phyloP scores from a whole-genome alignment of 2,329 filamentous ascomycete species.

The Penicillium sumatraense region DNA sequence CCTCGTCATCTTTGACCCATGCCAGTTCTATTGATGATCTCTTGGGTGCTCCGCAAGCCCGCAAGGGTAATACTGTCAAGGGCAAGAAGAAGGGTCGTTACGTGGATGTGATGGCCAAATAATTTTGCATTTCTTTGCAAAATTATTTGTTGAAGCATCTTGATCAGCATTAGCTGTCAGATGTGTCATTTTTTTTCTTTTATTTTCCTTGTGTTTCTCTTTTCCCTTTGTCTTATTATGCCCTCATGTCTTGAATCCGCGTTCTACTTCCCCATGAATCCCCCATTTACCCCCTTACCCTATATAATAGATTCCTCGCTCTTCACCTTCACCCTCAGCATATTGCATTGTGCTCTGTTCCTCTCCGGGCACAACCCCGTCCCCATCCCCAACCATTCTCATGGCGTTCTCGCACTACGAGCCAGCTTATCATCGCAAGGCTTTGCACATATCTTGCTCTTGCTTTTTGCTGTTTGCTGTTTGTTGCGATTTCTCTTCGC shows the following conservation, averaged over 20 bases:
- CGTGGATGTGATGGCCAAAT: constrained; percentile 91
- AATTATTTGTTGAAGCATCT: not conserved
- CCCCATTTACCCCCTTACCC: constrained; percentile 9
- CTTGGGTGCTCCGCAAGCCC: constrained; percentile 72
- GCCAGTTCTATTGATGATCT: constrained; percentile 96
- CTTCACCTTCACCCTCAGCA: constrained; percentile 17
- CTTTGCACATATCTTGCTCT: constrained; percentile 29
- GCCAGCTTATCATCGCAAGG: constrained; percentile 15
- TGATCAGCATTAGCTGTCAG: constrained; percentile 1
- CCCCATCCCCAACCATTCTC: too few relatives aligned
- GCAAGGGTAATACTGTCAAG: constrained; percentile 67
- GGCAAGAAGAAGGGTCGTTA: constrained; percentile 86
- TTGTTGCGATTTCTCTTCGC: constrained; percentile 19
- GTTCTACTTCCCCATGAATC: constrained; percentile 9
- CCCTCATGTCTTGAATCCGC: constrained; percentile 15
- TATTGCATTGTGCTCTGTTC: constrained; percentile 22
- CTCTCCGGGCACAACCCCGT: constrained; percentile 10
- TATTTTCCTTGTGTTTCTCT: too few relatives aligned
- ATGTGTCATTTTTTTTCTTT: constrained; percentile 16
- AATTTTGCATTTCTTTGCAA: constrained; percentile 11
- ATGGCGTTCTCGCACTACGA: constrained; percentile 24
- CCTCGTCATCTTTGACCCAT: constrained; percentile 81
- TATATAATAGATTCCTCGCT: constrained; percentile 23
- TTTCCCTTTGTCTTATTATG: constrained; percentile 30
- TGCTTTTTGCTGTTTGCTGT: constrained; percentile 24